Evolutionary conservation across 345 rosid genomes (phyloP).

Genomic region (Brassica nigra): DNA sequence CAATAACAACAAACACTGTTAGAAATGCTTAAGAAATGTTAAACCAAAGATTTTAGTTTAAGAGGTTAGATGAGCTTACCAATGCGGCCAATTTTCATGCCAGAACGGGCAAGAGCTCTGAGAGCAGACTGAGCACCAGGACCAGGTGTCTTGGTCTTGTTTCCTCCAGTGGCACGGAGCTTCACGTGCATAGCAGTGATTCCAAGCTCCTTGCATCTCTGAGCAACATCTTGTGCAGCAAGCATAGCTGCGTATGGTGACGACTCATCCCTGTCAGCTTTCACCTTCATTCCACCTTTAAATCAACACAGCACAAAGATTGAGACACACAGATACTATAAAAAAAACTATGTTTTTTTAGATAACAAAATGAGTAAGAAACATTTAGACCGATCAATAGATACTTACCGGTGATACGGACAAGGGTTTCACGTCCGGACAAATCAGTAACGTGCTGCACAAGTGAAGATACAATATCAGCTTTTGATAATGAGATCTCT

Average conservation of each 20-base stretch:
- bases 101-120: slow-evolving; percentile 93
- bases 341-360: background rate
- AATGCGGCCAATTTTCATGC: slow-evolving; percentile 93
- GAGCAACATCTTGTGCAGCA: slow-evolving; percentile 79
- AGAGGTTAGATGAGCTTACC: slow-evolving; percentile 41
- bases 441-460: slow-evolving; percentile 88
- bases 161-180: slow-evolving; percentile 84
- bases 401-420: slow-evolving; percentile 77
- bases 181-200: slow-evolving; percentile 75
- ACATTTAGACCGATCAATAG: background rate
- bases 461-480: background rate
- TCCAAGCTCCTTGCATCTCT: slow-evolving; percentile 85
- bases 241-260: slow-evolving; percentile 89
- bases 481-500: background rate
- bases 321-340: background rate
- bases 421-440: slow-evolving; percentile 90
- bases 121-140: slow-evolving; percentile 96
- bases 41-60: background rate
- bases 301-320: slow-evolving; percentile 10
- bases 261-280: slow-evolving; percentile 83
- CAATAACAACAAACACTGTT: background rate
- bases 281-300: slow-evolving; percentile 93
- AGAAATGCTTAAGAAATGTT: background rate
- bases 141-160: slow-evolving; percentile 86
- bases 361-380: background rate